Percentiles rank a stretch among this genome's conserved stretches.
phyloP scores from a whole-genome alignment of 2,329 filamentous ascomycete genomes.

The Nemania bipapillata region DNA sequence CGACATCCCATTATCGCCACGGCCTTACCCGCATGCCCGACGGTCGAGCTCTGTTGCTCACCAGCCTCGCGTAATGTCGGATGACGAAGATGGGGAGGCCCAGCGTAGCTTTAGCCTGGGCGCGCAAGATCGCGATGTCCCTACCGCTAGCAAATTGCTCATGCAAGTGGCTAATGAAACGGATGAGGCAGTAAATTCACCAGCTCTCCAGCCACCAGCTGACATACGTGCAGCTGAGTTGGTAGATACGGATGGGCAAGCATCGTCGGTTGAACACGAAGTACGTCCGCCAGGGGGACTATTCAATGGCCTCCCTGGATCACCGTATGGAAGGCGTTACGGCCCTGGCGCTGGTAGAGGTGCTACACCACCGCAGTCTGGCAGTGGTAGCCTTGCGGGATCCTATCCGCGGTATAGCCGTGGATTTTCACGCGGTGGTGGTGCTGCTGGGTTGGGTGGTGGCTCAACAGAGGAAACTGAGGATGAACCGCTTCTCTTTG shows the following conservation, averaged over 20 bases:
- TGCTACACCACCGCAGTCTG: constrained; percentile 49
- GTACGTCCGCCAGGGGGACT: constrained; percentile 60
- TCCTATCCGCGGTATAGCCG: constrained; percentile 50
- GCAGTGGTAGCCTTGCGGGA: constrained; percentile 51
- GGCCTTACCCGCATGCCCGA: constrained; percentile 65
- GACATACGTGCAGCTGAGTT: constrained; percentile 56
- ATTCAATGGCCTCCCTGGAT: constrained; percentile 55
- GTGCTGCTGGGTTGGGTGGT: constrained; percentile 57
- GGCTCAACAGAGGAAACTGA: constrained; percentile 63
- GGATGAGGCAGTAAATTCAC: constrained; percentile 51
- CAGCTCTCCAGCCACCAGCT: constrained; percentile 56
- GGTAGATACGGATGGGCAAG: constrained; percentile 56
- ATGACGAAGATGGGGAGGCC: constrained; percentile 70
- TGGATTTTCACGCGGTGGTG: constrained; percentile 52
- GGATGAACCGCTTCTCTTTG: constrained; percentile 77
- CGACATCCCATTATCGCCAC: constrained; percentile 77
- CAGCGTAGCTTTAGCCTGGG: constrained; percentile 76
- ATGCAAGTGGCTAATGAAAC: constrained; percentile 57
- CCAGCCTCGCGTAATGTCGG: constrained; percentile 64
- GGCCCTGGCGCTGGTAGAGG: constrained; percentile 51
- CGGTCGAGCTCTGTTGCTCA: constrained; percentile 77
- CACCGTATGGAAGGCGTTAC: constrained; percentile 62
- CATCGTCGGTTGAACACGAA: constrained; percentile 56
- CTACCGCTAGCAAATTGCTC: constrained; percentile 72
- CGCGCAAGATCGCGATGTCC: constrained; percentile 70